Evolutionary conservation across 768 basidiomycete species (phyloP), one percentile per base, ranked within the genome.

Genomic region (Boletus rex-veris): DNA sequence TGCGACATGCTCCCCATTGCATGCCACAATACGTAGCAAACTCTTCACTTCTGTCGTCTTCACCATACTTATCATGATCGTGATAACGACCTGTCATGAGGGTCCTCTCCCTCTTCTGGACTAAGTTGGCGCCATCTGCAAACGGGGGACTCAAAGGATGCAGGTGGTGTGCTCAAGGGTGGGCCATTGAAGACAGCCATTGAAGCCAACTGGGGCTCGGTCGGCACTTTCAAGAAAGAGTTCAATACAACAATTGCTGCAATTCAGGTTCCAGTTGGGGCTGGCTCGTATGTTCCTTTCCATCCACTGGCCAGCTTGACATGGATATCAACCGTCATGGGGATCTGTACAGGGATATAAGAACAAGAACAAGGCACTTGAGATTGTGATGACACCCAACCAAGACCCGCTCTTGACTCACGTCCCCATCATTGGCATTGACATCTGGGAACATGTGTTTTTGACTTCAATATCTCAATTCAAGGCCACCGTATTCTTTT

Each of bases 381-480:
- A 96, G 77, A 82, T 97, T 61, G 74, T 82, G 47, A 95, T 96
- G 40, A 98, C 97, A 30, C 70, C 92, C 6, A 98, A 99, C 82
- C 97, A 99, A 77, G 95, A 98, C 69, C 95, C 94, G 54, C 80
- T 95, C 46, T 73, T 92, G 60, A 70, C 74, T 41, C 85, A 84
- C 66, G 73, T 82, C 50, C 91, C 93, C 50, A 80, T 97, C 75
- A 90, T 95, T 62, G 92, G 93, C 42, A 86, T 97, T 62, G 93
- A 95, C 59, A 84, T 95, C 67, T 96, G 93, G 93, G 92, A 96
- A 74, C 93, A 95, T 67, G 91, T 92, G 50, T n/a, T 92, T 93
- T 78, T 98, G 95, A 77, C 82, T 96, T 63, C 92, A 98, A 71
- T 98, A 98, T 76, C 82, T 88, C 73, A 97, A 96, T 74, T 92